These are phyloP conservation scores for Cyphellophora europaea DNA, from an alignment of 2,329 filamentous ascomycete genomes.

Conservation along the genomic window DNA sequence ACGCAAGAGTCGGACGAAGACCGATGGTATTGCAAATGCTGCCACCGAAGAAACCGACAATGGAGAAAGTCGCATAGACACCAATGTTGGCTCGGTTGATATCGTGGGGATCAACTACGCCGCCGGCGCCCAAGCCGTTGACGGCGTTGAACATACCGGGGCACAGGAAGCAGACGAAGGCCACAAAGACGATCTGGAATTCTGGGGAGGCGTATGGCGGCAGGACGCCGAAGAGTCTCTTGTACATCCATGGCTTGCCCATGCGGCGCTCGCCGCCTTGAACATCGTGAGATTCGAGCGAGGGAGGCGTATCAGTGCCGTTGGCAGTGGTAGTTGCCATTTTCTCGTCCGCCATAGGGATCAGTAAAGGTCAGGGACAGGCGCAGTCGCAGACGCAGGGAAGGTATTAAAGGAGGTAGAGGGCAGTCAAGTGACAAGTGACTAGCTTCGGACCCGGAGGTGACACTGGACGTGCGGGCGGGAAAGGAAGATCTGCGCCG, in stretches of 20 bases:
- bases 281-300: slow-evolving; percentile 2
- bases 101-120: slow-evolving; percentile 47
- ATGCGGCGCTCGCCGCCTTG: slow-evolving; percentile 8
- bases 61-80: slow-evolving; percentile 57
- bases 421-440: not conserved
- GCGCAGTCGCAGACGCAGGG: no score
- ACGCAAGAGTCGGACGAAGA: slow-evolving; percentile 21
- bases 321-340: slow-evolving; percentile 9
- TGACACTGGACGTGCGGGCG: no score
- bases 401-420: not conserved
- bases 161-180: slow-evolving; percentile 62
- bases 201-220: slow-evolving; percentile 66
- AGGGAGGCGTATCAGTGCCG: slow-evolving; percentile 9
- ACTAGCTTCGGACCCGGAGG: no score
- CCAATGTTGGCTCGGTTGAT: slow-evolving; percentile 61
- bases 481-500: no score
- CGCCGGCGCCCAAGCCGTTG: slow-evolving; percentile 55
- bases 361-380: no score
- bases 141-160: slow-evolving; percentile 66
- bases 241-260: slow-evolving; percentile 57
- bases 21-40: slow-evolving; percentile 23
- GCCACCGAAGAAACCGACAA: slow-evolving; percentile 48
- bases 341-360: slow-evolving; percentile 16
- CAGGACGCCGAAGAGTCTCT: slow-evolving; percentile 43
- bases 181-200: slow-evolving; percentile 62